Percentiles rank a stretch among this genome's conserved stretches.
phyloP scores from a whole-genome alignment of 2,329 filamentous ascomycete species.

The Penicillium sp. region DNA sequence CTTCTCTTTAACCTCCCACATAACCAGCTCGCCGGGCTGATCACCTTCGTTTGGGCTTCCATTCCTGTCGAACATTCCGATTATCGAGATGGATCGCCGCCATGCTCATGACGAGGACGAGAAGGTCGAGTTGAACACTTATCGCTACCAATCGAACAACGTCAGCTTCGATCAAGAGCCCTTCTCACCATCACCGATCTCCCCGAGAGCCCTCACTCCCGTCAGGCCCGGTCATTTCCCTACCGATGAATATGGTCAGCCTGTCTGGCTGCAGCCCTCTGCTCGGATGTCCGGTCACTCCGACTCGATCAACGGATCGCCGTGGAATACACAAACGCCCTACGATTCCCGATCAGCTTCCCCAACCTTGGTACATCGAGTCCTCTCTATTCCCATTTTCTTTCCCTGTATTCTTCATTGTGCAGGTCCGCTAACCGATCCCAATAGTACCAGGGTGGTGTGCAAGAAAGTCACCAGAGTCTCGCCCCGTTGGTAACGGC shows the following conservation, averaged over 20 bases:
- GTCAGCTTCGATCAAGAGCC: conserved; percentile 19
- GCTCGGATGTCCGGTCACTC: conserved; percentile 21
- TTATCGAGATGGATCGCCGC: conserved; percentile 15
- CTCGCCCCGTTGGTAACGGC: conserved; percentile 36
- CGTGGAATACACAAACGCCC: conserved; percentile 10
- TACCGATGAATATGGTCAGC: conserved; percentile 24
- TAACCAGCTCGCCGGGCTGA: conserved; percentile 9
- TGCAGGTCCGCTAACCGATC: neutral
- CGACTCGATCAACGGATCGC: conserved; percentile 26
- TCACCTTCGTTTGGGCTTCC: conserved; percentile 18
- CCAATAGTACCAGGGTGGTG: conserved; percentile 23
- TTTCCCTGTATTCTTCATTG: neutral
- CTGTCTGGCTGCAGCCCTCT: conserved; percentile 22
- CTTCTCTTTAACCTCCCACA: conserved; percentile 4
- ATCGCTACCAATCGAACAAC: conserved; percentile 16
- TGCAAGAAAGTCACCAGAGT: conserved; percentile 36
- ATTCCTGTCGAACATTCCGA: conserved; percentile 12
- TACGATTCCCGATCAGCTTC: conserved; percentile 34
- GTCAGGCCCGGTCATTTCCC: conserved; percentile 24
- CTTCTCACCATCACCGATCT: conserved; percentile 15
- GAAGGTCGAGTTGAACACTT: conserved; percentile 27
- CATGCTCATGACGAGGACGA: conserved; percentile 26
- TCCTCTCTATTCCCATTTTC: neutral
- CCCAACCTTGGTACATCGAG: conserved; percentile 30
- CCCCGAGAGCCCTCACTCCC: conserved; percentile 24